Conservation (phyloP, 495 filamentous ascomycete species). For the Daldinia bambusicola region DNA sequence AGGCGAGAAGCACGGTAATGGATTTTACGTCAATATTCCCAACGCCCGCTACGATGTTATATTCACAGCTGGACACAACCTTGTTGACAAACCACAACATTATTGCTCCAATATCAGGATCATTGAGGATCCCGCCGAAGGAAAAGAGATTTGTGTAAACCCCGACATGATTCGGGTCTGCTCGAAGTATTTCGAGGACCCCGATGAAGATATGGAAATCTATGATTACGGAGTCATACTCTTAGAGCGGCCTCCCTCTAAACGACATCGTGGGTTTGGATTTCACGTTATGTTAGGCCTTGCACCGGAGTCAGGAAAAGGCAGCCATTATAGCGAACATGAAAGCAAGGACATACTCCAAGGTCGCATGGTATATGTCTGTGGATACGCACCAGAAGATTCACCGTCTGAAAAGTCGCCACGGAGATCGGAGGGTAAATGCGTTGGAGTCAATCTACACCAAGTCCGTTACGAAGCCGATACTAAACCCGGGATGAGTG, state of each 20-base stretch:
- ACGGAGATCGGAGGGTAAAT: slow-evolving; percentile 22
- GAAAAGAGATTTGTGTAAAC: slow-evolving; percentile 17
- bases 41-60: slow-evolving; percentile 40
- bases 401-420: slow-evolving; percentile 5
- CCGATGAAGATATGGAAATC: slow-evolving; percentile 23
- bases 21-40: slow-evolving; percentile 52
- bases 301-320: not conserved
- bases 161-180: slow-evolving; percentile 30
- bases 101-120: slow-evolving; percentile 35
- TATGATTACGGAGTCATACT: slow-evolving; percentile 38
- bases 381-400: slow-evolving; percentile 23
- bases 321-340: not conserved
- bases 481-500: slow-evolving; percentile 36
- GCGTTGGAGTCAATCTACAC: not conserved
- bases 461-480: slow-evolving; percentile 32
- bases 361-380: slow-evolving; percentile 17
- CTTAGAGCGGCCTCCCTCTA: slow-evolving; percentile 10
- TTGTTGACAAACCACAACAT: slow-evolving; percentile 23
- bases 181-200: slow-evolving; percentile 27
- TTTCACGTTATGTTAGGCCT: slow-evolving; percentile 32
- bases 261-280: slow-evolving; percentile 28
- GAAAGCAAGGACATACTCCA: slow-evolving; percentile 13
- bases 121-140: not conserved
- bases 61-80: slow-evolving; percentile 40
- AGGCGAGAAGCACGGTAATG: slow-evolving; percentile 36